Conservation (phyloP, 2,329 filamentous ascomycete species). For the Blumeriella jaapii region DNA sequence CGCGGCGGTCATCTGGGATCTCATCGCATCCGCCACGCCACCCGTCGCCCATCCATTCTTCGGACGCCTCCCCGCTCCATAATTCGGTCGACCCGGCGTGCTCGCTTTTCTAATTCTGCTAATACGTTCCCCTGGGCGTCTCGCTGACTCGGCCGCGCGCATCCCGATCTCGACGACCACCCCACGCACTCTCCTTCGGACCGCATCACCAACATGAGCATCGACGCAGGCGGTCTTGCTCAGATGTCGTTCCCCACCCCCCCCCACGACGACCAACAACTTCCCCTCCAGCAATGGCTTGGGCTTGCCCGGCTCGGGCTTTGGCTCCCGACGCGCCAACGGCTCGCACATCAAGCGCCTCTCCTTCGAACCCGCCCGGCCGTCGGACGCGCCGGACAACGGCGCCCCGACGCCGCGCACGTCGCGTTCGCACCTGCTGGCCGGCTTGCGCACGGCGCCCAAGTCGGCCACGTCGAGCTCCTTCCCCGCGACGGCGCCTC, state of each 20-base stretch:
- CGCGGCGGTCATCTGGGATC: too few species aligned
- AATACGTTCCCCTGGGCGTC: slow-evolving; percentile 18
- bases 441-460: slow-evolving; percentile 83
- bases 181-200: slow-evolving; percentile 14
- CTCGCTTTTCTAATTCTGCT: slow-evolving; percentile 24
- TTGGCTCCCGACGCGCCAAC: slow-evolving; percentile 69
- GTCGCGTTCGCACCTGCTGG: slow-evolving; percentile 87
- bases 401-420: slow-evolving; percentile 75
- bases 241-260: slow-evolving; percentile 92
- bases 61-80: slow-evolving; percentile 24
- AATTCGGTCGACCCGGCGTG: slow-evolving; percentile 19
- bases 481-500: slow-evolving; percentile 55
- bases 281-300: slow-evolving; percentile 61
- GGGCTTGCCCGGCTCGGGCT: slow-evolving; percentile 65
- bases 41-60: too few species aligned
- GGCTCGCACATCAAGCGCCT: slow-evolving; percentile 84
- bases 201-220: slow-evolving; percentile 29
- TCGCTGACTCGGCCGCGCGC: slow-evolving; percentile 7
- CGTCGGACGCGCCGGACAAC: slow-evolving; percentile 55
- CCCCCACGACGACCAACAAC: slow-evolving; percentile 58
- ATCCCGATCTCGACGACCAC: slow-evolving; percentile 8
- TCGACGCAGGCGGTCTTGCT: slow-evolving; percentile 98
- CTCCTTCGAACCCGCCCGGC: slow-evolving; percentile 62
- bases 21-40: too few species aligned
- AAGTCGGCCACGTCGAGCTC: slow-evolving; percentile 68